Conservation (phyloP, 1,139 yeast species). For the Lodderomyces beijingensis region DNA sequence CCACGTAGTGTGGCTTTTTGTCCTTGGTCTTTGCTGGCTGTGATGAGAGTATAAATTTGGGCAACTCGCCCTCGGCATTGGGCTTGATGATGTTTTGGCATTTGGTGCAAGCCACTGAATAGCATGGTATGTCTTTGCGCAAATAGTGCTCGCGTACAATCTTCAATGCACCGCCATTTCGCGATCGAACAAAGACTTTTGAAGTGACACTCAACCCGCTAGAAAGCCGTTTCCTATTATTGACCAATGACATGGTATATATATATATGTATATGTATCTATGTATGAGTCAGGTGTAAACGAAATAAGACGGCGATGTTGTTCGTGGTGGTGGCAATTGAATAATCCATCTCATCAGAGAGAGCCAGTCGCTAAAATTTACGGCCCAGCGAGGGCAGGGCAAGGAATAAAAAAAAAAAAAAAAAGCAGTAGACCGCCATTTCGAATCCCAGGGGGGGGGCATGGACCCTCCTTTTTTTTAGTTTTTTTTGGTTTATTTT, state of each 20-base stretch:
- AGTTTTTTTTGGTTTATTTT: too few relatives aligned
- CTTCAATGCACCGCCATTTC: constrained; percentile 86
- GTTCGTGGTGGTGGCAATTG: too few relatives aligned
- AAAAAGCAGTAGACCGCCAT: too few relatives aligned
- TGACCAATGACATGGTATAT: not conserved
- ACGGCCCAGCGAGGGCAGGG: too few relatives aligned
- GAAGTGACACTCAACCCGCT: constrained; percentile 72
- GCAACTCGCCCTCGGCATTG: constrained; percentile 50
- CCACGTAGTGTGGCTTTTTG: constrained; percentile 59
- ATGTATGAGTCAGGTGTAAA: too few relatives aligned
- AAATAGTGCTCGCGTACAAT: constrained; percentile 92
- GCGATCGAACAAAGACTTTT: constrained; percentile 87
- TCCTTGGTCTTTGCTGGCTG: constrained; percentile 40
- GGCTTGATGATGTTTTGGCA: constrained; percentile 60
- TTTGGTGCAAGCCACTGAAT: constrained; percentile 60
- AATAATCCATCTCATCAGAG: too few relatives aligned
- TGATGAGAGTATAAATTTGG: constrained; percentile 47
- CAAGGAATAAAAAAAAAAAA: too few relatives aligned
- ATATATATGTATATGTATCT: not conserved
- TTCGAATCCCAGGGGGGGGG: too few relatives aligned
- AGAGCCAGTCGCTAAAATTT: too few relatives aligned
- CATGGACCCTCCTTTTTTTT: too few relatives aligned
- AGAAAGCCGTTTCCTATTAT: constrained; percentile 42
- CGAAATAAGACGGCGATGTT: too few relatives aligned
- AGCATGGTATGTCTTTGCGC: constrained; percentile 88